These are phyloP conservation scores for Spathaspora gorwiae DNA, from an alignment of 805 yeast species.

Conservation along the genomic window DNA sequence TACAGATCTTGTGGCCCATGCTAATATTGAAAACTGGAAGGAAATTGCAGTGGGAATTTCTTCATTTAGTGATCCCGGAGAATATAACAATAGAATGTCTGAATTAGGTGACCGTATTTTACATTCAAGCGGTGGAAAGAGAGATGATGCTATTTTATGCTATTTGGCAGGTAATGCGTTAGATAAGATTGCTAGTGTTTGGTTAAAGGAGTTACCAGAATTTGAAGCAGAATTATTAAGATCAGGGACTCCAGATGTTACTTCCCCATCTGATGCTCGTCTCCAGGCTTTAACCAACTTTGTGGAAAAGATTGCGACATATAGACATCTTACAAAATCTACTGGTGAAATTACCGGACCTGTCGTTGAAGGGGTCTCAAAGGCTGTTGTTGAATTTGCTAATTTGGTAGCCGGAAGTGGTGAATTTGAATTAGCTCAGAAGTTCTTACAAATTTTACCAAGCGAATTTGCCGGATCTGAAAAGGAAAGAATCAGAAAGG, in stretches of 20 bases:
- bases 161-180: constrained; percentile 79
- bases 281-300: constrained; percentile 75
- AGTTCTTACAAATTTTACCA: constrained; percentile 68
- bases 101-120: constrained; percentile 76
- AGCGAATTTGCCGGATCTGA: constrained; percentile 67
- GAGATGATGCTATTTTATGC: constrained; percentile 73
- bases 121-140: constrained; percentile 24
- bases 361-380: constrained; percentile 47
- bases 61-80: constrained; percentile 46
- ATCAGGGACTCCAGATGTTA: constrained; percentile 37
- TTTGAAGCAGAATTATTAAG: constrained; percentile 43
- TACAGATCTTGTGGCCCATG: constrained; percentile 71
- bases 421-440: constrained; percentile 73
- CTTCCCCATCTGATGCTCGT: constrained; percentile 77
- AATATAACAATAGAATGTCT: constrained; percentile 52
- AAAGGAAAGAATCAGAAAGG: constrained; percentile 73
- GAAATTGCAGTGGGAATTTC: constrained; percentile 68
- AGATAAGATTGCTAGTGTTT: constrained; percentile 71
- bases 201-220: constrained; percentile 68
- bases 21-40: constrained; percentile 78
- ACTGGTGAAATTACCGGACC: constrained; percentile 36
- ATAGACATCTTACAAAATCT: constrained; percentile 47
- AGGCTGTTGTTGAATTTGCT: constrained; percentile 76
- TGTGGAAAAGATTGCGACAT: constrained; percentile 79
- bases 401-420: constrained; percentile 77